These are phyloP conservation scores for Cucurbita ficifolia DNA, from an alignment of 306 rosid species.

Conservation along the genomic window DNA sequence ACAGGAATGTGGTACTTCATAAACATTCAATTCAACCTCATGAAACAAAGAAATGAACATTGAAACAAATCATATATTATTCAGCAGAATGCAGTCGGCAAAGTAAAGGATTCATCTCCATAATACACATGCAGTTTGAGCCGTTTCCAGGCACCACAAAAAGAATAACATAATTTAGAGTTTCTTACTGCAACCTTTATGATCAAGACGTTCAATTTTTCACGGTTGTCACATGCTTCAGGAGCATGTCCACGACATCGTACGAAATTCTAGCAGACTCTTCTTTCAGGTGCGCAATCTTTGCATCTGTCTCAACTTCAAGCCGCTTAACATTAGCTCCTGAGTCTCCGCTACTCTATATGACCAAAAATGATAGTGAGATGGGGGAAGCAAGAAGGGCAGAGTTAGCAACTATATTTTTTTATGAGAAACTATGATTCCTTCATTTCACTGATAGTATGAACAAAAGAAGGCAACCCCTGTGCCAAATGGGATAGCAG, in stretches of 20 bases:
- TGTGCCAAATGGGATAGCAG: neutral
- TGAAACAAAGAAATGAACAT: neutral
- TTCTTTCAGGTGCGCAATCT: slow-evolving; percentile 45
- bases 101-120: slow-evolving; percentile 5
- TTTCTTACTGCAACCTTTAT: slow-evolving; percentile 10
- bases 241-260: slow-evolving; percentile 71
- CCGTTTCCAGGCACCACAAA: neutral
- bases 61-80: neutral
- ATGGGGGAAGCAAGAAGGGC: neutral
- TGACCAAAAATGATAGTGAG: neutral
- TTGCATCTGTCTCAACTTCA: slow-evolving; percentile 56
- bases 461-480: neutral
- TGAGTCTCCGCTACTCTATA: slow-evolving; percentile 86
- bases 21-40: too few relatives aligned
- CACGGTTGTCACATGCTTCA: slow-evolving; percentile 61
- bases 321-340: slow-evolving; percentile 95
- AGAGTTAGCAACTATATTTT: neutral
- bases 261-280: slow-evolving; percentile 53
- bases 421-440: neutral
- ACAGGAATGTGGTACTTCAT: neutral
- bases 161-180: slow-evolving; percentile 15
- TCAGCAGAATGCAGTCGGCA: neutral
- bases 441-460: neutral
- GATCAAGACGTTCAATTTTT: slow-evolving; percentile 32
- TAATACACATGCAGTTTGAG: neutral